Evolutionary conservation across 2,329 filamentous ascomycete species (phyloP).

Genomic region (Onygenales sp.): DNA sequence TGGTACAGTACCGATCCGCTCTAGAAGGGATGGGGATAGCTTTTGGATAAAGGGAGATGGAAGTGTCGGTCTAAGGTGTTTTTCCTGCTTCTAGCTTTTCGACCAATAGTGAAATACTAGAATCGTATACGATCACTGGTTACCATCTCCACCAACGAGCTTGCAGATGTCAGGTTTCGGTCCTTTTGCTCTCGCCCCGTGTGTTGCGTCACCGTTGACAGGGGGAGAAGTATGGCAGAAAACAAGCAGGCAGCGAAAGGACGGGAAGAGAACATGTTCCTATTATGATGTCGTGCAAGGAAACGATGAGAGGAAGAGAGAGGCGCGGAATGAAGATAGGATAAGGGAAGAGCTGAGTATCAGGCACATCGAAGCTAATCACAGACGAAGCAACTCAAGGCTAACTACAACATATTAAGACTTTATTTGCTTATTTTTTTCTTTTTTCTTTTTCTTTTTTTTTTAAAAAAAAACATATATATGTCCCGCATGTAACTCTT

Average conservation of each 20-base stretch:
- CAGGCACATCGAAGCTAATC: neutral
- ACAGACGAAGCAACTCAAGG: neutral
- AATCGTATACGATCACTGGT: neutral
- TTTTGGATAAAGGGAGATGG: neutral
- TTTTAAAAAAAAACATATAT: neutral
- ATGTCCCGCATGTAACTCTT: neutral
- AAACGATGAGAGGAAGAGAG: neutral
- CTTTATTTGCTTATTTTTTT: neutral
- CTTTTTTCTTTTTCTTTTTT: neutral
- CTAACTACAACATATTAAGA: neutral
- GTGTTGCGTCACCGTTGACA: neutral
- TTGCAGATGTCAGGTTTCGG: neutral
- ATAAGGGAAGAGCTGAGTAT: neutral
- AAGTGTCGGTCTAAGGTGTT: slow-evolving; percentile 1
- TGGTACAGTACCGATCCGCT: slow-evolving; percentile 3
- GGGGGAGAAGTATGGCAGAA: neutral
- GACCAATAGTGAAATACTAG: neutral
- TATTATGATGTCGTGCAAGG: neutral
- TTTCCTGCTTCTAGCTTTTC: neutral
- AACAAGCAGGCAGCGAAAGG: neutral
- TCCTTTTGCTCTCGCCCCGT: neutral
- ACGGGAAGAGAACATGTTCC: neutral
- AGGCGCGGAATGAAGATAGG: neutral
- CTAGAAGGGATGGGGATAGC: neutral
- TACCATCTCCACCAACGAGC: slow-evolving; percentile 1